Evolutionary conservation across 208 protist genomes (phyloP), one percentile per base, ranked within the genome.

Genomic region (Trypanosoma melophagium): DNA sequence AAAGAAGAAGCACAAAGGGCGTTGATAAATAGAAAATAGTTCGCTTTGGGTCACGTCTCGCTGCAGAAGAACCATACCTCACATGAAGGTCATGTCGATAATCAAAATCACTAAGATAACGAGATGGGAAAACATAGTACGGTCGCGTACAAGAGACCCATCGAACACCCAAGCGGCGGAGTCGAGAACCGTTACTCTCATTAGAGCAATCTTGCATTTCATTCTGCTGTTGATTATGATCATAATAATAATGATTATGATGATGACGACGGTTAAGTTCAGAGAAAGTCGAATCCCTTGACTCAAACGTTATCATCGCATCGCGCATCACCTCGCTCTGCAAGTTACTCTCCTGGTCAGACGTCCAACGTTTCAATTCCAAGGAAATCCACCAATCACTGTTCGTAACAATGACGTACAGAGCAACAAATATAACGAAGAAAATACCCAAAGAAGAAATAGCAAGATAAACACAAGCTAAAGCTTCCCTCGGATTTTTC

Each of bases 1-100:
- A 35, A 17, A 79, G 55, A 42, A 62, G 14, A 28, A 79, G 14
- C 24, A 79, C 67, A 49, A 79, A 66, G 0, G 73, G 73, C 2
- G 60, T 60, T 40, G 59, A 19, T 19, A 63, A 59, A 40, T 57
- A 52, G 38, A 79, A 73, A 38, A 66, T 28, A 2, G 19, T 35
- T 8, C 12, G 28, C 17, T 66, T 31, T 50, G 58, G 58, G 49
- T 66, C 35, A 31, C 58, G 58, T 47, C 58, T 41, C 2, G 50
- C 52, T 19, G 28, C 14, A 35, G 0, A 3, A 22, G 35, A 35
- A 24, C 67, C 67, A 47, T 63, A 66, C 40, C 25, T 49, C 40
- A 53, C 55, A 54, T 63, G 59, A 45, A 61, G 31, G 17, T 59
- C 49, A 24, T 72, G 63, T 49, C 66, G 7, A 60, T 69, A 64